A percentile compares a stretch with the other conserved stretches of the same genome.
Evolutionary conservation across 768 basidiomycete species (phyloP).

Genomic region (Podaxis sp.): DNA sequence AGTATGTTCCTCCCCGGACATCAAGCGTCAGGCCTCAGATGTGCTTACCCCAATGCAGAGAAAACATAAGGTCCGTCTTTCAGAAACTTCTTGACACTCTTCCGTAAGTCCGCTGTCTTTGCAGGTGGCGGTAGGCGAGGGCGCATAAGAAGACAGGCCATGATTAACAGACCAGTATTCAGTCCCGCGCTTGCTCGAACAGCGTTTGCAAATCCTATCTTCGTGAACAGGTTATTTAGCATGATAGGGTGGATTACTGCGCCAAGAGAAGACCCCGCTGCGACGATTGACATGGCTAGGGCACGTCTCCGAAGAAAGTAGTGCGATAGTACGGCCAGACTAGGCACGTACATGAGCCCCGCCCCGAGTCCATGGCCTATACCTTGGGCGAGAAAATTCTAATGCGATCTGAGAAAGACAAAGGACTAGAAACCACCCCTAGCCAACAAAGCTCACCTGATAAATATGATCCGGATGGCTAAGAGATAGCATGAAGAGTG

Average conservation of each 20-base stretch:
- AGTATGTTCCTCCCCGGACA: not conserved
- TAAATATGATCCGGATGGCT: constrained; percentile 27
- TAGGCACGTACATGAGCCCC: constrained; percentile 43
- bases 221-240: constrained; percentile 44
- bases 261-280: constrained; percentile 26
- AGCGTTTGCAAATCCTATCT: constrained; percentile 16
- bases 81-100: constrained; percentile 3
- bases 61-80: constrained; percentile 12
- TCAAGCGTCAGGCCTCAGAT: not conserved
- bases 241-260: constrained; percentile 46
- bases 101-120: not conserved
- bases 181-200: constrained; percentile 20
- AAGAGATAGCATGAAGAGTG: constrained; percentile 32
- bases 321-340: constrained; percentile 42
- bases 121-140: constrained; percentile 11
- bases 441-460: constrained; percentile 20
- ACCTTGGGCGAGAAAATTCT: constrained; percentile 48
- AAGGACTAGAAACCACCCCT: not conserved
- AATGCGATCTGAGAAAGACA: not conserved
- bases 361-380: constrained; percentile 43
- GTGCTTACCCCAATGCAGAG: constrained; percentile 11
- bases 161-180: constrained; percentile 16
- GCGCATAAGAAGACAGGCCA: constrained; percentile 14
- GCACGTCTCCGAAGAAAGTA: constrained; percentile 42
- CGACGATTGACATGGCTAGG: constrained; percentile 41